Evolutionary conservation across 2,329 filamentous ascomycete species (phyloP), one percentile per base, ranked within the genome.

Genomic region (Orbilia quercus): DNA sequence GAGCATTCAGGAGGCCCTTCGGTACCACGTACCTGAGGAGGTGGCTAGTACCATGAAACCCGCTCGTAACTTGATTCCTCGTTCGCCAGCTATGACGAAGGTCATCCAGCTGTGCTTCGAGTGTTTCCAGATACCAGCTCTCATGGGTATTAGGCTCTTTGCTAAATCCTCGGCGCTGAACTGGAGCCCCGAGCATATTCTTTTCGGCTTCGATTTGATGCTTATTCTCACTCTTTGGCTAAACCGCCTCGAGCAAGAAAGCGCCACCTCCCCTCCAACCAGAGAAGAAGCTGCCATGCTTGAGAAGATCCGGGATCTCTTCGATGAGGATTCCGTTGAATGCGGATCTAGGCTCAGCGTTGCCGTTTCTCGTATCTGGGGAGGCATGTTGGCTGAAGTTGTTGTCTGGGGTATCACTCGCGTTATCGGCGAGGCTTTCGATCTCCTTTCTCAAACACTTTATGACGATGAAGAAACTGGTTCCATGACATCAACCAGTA

Each of bases 401-500:
- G 94, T 98, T 77, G 95, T 99, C 74, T 98, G 95, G 95, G 95
- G 95, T 92, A 94, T 96, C 80, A 94, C 91, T 78, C 92, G 96
- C 80, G 88, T 98, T 55, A 96, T 98, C 91, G 95, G 95, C 79
- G 95, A 98, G 82, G 93, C 95, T 58, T 98, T 99, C 86, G 95
- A 96, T 80, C 88, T 97, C 69, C 94, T 98, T 82, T 91, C 93
- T 38, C 93, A 98, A 83, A 93, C 95, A 76, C 88, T 99, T 34
- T 88, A 94, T 76, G 93, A 94, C 81, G 98, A 96, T 79, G 92
- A 97, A 80, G 94, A 97, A 80, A 90, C 93, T 78, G 84, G 87
- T 77, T 87, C 89, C 81, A 87, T 84, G 77, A 89, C 87, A 77
- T 88, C 87, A n/a, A 88, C 87, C 77, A 87, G 87, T 55, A 89